These are phyloP conservation scores for Fusarium vanettenii DNA, from an alignment of 2,329 filamentous ascomycete species.

Conservation along the genomic window DNA sequence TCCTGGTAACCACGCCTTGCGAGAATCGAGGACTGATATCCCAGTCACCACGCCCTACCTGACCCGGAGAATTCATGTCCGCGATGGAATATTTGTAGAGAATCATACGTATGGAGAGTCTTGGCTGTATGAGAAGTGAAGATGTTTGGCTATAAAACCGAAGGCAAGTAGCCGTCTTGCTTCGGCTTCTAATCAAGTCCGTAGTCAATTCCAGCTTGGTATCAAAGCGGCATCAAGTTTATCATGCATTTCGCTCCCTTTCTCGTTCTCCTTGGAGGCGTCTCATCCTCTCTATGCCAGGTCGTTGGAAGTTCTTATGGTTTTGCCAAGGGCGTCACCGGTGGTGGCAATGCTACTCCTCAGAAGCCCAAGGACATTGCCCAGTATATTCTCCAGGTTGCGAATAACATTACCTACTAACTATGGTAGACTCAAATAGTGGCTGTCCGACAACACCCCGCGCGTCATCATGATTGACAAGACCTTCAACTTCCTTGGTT, in stretches of 20 bases:
- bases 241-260: not conserved
- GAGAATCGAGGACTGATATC: not conserved
- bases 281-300: not conserved
- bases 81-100: not conserved
- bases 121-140: not conserved
- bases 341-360: not conserved
- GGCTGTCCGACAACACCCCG: slow-evolving; percentile 12
- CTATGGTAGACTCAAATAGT: not conserved
- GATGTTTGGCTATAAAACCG: not conserved
- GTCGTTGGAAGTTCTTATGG: not conserved
- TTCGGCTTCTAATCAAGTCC: not conserved
- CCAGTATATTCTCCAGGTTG: not conserved
- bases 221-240: not conserved
- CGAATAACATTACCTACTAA: not conserved
- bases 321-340: not conserved
- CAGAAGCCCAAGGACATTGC: not conserved
- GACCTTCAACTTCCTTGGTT: slow-evolving; percentile 41
- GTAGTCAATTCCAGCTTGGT: not conserved
- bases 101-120: not conserved
- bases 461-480: slow-evolving; percentile 51
- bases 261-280: not conserved
- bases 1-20: not conserved
- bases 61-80: not conserved
- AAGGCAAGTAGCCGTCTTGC: not conserved
- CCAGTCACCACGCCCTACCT: not conserved